These are phyloP conservation scores for Penicillium fimorum DNA, from an alignment of 495 filamentous ascomycete species.

Conservation along the genomic window DNA sequence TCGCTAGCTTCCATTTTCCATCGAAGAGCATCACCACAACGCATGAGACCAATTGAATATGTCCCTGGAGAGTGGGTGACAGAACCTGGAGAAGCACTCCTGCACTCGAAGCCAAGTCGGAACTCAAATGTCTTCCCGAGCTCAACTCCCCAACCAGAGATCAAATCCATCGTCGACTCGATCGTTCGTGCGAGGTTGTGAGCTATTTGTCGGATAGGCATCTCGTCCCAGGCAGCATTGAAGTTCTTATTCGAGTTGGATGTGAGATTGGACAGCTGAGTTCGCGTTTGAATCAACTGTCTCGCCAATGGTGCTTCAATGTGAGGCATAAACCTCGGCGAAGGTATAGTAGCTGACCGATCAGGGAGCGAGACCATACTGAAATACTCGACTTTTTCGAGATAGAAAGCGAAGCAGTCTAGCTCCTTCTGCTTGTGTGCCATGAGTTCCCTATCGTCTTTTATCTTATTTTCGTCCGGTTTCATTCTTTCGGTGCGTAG, in stretches of 20 bases:
- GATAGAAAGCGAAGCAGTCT: slow-evolving; percentile 45
- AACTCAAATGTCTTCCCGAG: slow-evolving; percentile 21
- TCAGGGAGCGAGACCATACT: slow-evolving; percentile 12
- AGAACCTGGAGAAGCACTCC: neutral
- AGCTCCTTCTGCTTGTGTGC: slow-evolving; percentile 41
- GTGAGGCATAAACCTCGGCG: slow-evolving; percentile 7
- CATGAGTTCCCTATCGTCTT: slow-evolving; percentile 23
- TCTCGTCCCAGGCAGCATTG: slow-evolving; percentile 35
- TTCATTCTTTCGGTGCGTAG: slow-evolving; percentile 44
- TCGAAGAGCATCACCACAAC: slow-evolving; percentile 26
- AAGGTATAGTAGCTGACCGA: slow-evolving; percentile 3
- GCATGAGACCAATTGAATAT: slow-evolving; percentile 22
- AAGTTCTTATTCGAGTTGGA: slow-evolving; percentile 9
- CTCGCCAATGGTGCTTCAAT: neutral
- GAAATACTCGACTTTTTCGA: slow-evolving; percentile 31
- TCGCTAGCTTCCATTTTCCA: slow-evolving; percentile 31
- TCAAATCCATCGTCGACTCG: slow-evolving; percentile 33
- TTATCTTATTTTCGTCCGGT: slow-evolving; percentile 32
- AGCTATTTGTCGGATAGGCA: slow-evolving; percentile 32
- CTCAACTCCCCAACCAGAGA: slow-evolving; percentile 30
- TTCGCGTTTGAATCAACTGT: slow-evolving; percentile 29
- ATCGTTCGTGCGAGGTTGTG: slow-evolving; percentile 29
- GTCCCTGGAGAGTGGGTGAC: slow-evolving; percentile 4
- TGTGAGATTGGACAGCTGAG: slow-evolving; percentile 31
- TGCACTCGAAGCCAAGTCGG: slow-evolving; percentile 24